Percentiles rank a stretch among this genome's conserved stretches.
phyloP scores from a whole-genome alignment of 257 asterid species.

The Solanum ossicruentum region DNA sequence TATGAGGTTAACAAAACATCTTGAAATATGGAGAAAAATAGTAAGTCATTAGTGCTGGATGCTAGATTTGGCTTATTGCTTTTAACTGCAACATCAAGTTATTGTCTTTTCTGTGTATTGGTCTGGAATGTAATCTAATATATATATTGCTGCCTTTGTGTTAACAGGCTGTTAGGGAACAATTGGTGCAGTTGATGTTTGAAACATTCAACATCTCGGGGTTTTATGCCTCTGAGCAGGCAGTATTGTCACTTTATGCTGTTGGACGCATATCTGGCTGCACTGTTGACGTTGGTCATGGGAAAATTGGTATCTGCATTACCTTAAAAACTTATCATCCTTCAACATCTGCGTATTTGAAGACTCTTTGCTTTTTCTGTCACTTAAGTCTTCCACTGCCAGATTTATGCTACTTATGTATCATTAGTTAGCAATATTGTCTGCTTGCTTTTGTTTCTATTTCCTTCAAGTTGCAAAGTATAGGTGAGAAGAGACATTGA shows the following conservation, averaged over 20 bases:
- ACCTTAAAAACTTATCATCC: not conserved
- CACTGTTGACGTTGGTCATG: constrained; percentile 85
- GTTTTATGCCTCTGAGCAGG: constrained; percentile 92
- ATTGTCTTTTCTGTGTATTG: not conserved
- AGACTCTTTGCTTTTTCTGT: not conserved
- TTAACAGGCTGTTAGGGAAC: constrained; percentile 78
- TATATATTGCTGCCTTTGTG: not conserved
- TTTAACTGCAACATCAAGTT: not conserved
- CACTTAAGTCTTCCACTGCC: not conserved
- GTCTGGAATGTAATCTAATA: not conserved
- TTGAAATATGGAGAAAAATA: not conserved
- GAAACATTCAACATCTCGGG: constrained; percentile 88
- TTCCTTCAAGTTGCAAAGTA: not conserved
- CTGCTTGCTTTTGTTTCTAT: not conserved
- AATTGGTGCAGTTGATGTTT: constrained; percentile 91
- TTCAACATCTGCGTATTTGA: not conserved
- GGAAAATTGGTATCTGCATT: constrained; percentile 55
- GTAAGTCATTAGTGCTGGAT: not conserved
- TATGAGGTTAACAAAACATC: not conserved
- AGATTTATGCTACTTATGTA: not conserved
- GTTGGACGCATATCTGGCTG: constrained; percentile 95
- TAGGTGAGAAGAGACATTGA: not conserved
- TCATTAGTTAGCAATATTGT: not conserved
- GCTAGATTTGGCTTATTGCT: not conserved
- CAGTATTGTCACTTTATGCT: constrained; percentile 88